Conservation (phyloP, 768 basidiomycete species). For the Mycena kentingensis region DNA sequence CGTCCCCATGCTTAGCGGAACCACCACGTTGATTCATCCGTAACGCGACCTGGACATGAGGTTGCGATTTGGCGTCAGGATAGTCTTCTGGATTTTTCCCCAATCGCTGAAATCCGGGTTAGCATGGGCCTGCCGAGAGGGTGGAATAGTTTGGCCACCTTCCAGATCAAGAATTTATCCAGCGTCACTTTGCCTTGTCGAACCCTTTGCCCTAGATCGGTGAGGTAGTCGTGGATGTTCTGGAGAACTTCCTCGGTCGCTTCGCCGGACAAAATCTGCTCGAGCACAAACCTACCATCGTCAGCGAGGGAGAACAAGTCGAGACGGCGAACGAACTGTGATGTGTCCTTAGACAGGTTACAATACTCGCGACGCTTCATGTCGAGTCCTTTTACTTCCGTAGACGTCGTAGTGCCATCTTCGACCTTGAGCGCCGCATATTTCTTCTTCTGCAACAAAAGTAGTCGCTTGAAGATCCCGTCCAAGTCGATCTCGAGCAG, state of each 20-base stretch:
- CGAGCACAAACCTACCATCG: slow-evolving; percentile 75
- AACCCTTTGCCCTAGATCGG: slow-evolving; percentile 73
- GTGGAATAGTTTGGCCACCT: slow-evolving; percentile 51
- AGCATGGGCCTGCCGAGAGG: neutral
- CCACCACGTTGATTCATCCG: slow-evolving; percentile 84
- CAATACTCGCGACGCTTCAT: slow-evolving; percentile 99
- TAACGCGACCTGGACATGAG: slow-evolving; percentile 95
- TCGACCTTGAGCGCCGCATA: slow-evolving; percentile 97
- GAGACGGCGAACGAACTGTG: slow-evolving; percentile 62
- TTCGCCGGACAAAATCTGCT: slow-evolving; percentile 89
- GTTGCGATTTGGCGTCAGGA: slow-evolving; percentile 91
- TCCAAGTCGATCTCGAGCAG: slow-evolving; percentile 97
- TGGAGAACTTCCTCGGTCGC: slow-evolving; percentile 87
- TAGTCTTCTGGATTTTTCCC: slow-evolving; percentile 98
- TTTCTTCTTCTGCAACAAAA: slow-evolving; percentile 98
- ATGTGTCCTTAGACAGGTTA: slow-evolving; percentile 86
- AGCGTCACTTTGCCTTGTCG: slow-evolving; percentile 74
- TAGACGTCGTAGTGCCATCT: slow-evolving; percentile 72
- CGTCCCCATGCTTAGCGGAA: slow-evolving; percentile 83
- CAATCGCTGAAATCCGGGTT: slow-evolving; percentile 60
- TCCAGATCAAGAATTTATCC: slow-evolving; percentile 95
- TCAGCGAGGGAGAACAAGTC: neutral
- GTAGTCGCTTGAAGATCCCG: slow-evolving; percentile 86
- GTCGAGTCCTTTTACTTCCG: slow-evolving; percentile 95
- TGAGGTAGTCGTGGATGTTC: slow-evolving; percentile 90